Evolutionary conservation across 768 basidiomycete genomes (phyloP), one percentile per base, ranked within the genome.

Genomic region (Albatrellus ellisii): DNA sequence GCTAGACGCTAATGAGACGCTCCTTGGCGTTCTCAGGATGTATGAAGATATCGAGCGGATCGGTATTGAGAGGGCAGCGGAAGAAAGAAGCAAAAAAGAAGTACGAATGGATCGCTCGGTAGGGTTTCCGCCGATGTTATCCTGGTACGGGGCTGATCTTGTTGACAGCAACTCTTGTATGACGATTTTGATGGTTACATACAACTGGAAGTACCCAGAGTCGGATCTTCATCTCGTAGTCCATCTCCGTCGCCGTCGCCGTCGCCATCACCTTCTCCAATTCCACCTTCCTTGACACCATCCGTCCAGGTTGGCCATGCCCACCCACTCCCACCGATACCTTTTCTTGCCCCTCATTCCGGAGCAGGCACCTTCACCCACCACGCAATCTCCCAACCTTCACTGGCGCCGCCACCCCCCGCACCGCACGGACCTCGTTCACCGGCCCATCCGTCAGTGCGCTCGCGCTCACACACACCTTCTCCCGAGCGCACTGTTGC

Each of bases 41-140:
- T 79, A 89, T 51, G 81, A 89, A 9, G 88, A 94, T 52, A 62
- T 89, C 26, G 69, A 79, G 47, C 66, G 77, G 17, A 66, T 88
- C 14, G 85, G 59, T 15, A 52, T 71, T 41, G 61, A 85, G 57
- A 62, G 73, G 17, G 68, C 72, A 50, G 52, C 70, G 39, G 71
- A 85, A 51, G 77, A 87, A 50, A 63, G 75, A 45, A 90, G 86
- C 54, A 68, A 67, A 53, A 75, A 68, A 48, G 82, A 89, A 31
- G 67, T 64, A 2, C 69, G 69, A 48, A 71, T 87, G 61, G 77
- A 79, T 56, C 64, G 73, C 41, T 68, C 67, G 53, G 89, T 90
- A 48, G 48, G 63, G 18, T 0, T 20, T 29, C 28, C 35, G 6
- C 17, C 11, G 5, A 7, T 22, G 46, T 10, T 12, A 10, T 39